Evolutionary conservation across 495 filamentous ascomycete genomes (phyloP), one percentile per base, ranked within the genome.

Genomic region (Daldinia bambusicola): DNA sequence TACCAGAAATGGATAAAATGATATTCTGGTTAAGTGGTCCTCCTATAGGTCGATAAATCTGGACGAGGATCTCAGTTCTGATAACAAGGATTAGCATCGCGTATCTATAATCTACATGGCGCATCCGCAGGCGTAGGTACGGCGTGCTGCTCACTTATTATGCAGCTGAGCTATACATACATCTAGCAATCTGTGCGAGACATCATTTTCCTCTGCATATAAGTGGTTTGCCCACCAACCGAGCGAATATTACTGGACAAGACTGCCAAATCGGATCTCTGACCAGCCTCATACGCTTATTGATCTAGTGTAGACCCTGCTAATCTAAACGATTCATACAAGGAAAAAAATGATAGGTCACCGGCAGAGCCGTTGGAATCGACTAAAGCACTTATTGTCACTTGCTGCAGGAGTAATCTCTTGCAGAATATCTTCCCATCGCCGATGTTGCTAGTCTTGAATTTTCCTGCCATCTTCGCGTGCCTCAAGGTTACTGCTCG

Each of bases 61-160:
- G 22, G 14, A 55, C 52, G 34, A 8, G 53, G 40, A 37, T 18
- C 55, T 34, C 41, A 62, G 59, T 63, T 61, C 52, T 58, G 57
- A 37, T 6, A 60, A 38, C 69, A 56, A 43, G 51, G 66, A 41
- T 62, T 6, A 57, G 31, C 38, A 45, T 69, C 60, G 61, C 66
- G 70, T 66, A 73, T 70, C 70, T 73, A 38, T 55, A 69, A 69
- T 70, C 66, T 59, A 62, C 50, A 61, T 64, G 58, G 65, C 59
- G 56, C 53, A 40, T 55, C 59, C 45, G 59, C 38, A 40, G 69
- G 45, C 20, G 22, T 67, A 68, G 45, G 59, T 61, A 61, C 48
- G 57, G 61, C 55, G 62, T 66, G 38, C 32, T 66, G 32, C 34
- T 45, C 53, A 51, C 48, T 68, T 56, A 37, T 38, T 43, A 22